Percentiles rank a stretch among this genome's conserved stretches.
phyloP scores from a whole-genome alignment of 768 basidiomycete species.

The Rhodotorula taiwanensis region DNA sequence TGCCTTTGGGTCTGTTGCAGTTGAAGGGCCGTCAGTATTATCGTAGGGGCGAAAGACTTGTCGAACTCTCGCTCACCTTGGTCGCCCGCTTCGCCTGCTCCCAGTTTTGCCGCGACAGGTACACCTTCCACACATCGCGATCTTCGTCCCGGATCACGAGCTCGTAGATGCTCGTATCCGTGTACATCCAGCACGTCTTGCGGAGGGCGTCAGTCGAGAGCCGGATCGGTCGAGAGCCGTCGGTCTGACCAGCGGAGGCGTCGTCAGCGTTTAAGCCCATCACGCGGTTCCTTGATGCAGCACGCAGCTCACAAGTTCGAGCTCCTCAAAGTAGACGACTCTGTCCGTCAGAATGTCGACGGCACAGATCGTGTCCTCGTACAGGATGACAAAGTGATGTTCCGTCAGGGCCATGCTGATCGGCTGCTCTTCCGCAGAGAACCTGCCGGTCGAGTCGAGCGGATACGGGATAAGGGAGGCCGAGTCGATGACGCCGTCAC shows the following conservation, averaged over 20 bases:
- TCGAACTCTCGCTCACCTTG: conserved; percentile 54
- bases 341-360: conserved; percentile 74
- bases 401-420: conserved; percentile 76
- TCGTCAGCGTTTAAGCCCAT: too few species aligned
- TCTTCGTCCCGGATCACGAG: conserved; percentile 78
- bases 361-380: conserved; percentile 66
- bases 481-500: conserved; percentile 69
- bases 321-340: conserved; percentile 63
- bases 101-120: conserved; percentile 67
- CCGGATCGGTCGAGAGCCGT: conserved; percentile 64
- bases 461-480: conserved; percentile 77
- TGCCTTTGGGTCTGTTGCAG: conserved; percentile 69
- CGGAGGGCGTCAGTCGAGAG: conserved; percentile 76
- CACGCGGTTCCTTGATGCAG: too few species aligned
- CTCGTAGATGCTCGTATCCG: conserved; percentile 81
- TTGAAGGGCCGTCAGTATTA: neutral
- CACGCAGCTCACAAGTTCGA: conserved; percentile 58
- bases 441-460: conserved; percentile 37
- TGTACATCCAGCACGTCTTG: conserved; percentile 90
- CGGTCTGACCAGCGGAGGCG: conserved; percentile 53
- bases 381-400: conserved; percentile 84
- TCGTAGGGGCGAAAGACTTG: too few species aligned
- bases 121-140: conserved; percentile 89
- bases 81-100: conserved; percentile 73
- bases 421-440: conserved; percentile 48